These are phyloP conservation scores for Tetraselmis striata DNA, from an alignment of 139 green algal species.

Conservation along the genomic window DNA sequence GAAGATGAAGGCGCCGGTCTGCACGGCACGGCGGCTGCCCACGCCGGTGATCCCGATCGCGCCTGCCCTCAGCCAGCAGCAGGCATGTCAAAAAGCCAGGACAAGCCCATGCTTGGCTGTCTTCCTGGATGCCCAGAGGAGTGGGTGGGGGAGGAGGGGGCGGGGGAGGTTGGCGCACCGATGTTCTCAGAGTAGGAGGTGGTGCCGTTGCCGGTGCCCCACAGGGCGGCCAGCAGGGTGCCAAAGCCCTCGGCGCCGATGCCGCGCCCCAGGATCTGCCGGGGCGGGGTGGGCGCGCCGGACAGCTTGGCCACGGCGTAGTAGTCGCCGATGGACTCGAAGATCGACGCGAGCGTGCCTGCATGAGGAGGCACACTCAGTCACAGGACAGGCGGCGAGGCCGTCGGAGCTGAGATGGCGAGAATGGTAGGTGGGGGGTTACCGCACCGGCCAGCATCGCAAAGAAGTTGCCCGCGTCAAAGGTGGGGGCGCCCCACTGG, in stretches of 20 bases:
- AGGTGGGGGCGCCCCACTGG: constrained; percentile 53
- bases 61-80: too few species aligned
- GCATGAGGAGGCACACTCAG: constrained; percentile 39
- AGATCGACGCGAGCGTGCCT: constrained; percentile 47
- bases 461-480: constrained; percentile 23
- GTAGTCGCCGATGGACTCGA: constrained; percentile 44
- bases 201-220: constrained; percentile 48
- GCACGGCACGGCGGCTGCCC: constrained; percentile 45
- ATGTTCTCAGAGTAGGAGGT: constrained; percentile 60
- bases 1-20: constrained; percentile 42
- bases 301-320: constrained; percentile 21
- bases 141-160: neutral
- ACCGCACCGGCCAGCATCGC: constrained; percentile 6
- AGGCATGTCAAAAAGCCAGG: too few species aligned
- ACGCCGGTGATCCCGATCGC: constrained; percentile 49
- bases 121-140: too few species aligned
- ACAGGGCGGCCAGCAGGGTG: constrained; percentile 37
- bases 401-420: too few species aligned
- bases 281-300: constrained; percentile 46
- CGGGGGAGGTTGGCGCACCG: neutral
- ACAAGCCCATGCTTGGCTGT: too few species aligned
- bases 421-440: too few species aligned
- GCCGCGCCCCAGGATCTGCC: constrained; percentile 43
- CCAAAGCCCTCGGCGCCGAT: constrained; percentile 38
- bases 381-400: neutral